A percentile compares a stretch with the other conserved stretches of the same genome.
Conservation (phyloP, 2,329 filamentous ascomycete species). For the Pseudovirgaria hyperparasitica region DNA sequence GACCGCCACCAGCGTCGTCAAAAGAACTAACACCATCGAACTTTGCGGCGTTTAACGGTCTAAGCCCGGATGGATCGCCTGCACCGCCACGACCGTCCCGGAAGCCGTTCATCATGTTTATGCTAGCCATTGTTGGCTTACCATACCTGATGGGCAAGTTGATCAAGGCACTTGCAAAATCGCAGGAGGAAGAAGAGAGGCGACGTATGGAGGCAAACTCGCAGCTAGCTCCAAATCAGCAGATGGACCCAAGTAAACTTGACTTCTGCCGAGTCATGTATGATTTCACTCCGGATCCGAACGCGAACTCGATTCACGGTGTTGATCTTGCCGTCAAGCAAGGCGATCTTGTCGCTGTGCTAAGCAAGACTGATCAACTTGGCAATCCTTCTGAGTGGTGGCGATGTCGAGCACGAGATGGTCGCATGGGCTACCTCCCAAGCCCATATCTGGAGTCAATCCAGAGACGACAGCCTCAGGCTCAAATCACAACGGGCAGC, state of each 20-base stretch:
- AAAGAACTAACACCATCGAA: constrained; percentile 78
- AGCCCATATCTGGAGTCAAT: constrained; percentile 78
- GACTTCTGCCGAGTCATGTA: constrained; percentile 94
- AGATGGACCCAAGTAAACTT: constrained; percentile 76
- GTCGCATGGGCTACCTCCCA: constrained; percentile 82
- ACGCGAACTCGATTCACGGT: constrained; percentile 40
- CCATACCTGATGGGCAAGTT: constrained; percentile 96
- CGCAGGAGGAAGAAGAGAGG: constrained; percentile 72
- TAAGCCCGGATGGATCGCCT: constrained; percentile 52
- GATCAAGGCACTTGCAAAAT: constrained; percentile 70
- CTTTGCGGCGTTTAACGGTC: constrained; percentile 80
- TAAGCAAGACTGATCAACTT: constrained; percentile 83
- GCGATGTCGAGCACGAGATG: constrained; percentile 83
- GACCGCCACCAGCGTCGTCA: constrained; percentile 77
- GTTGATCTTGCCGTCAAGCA: constrained; percentile 88
- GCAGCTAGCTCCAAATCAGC: constrained; percentile 31
- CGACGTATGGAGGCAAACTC: constrained; percentile 40
- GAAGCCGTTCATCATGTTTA: constrained; percentile 93
- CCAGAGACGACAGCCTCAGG: constrained; percentile 38
- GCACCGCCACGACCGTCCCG: constrained; percentile 62
- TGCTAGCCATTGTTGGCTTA: constrained; percentile 85
- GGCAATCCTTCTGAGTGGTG: constrained; percentile 95
- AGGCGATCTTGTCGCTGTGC: constrained; percentile 86
- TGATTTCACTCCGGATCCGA: constrained; percentile 76
- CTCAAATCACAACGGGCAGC: constrained; percentile 30